Evolutionary conservation across 2,329 filamentous ascomycete species (phyloP), one percentile per base, ranked within the genome.

Genomic region (Geosmithia morbida): DNA sequence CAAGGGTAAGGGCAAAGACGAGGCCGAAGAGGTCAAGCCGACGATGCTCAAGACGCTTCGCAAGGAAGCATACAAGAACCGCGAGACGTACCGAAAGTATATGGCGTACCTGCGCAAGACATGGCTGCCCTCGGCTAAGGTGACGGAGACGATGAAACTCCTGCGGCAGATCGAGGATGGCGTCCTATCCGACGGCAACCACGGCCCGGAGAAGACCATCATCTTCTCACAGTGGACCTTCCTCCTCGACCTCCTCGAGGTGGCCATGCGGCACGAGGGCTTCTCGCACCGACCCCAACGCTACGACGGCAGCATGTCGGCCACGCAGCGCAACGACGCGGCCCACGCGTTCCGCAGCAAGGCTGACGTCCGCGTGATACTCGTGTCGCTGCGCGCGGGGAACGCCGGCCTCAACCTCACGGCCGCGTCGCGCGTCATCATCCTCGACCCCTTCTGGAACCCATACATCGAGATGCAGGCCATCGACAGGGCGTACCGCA

Each of bases 371-470:
- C 82, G 77, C 1, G 77, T 95, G 53, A 75, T 96, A 69, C 80
- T 95, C 1, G 87, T 88, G 1, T 89, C 84, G 55, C 69, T 95
- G 42, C 77, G 79, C 13, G 88, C 92, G 2, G 90, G 86, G 61
- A 85, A 83, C 49, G 81, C 88, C 0, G 89, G 89, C 1, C 74
- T 96, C 43, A 96, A 96, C 57, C 72, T 96, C 19, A 86, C 84
- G 40, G 78, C 80, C 17, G 89, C 88, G 0, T 87, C 81, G 1
- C 83, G 87, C 52, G 86, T 95, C 54, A 87, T 96, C 61, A 85
- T 95, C 52, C 79, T 94, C 58, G 88, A 95, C 59, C 88, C 88
- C 0, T 94, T 94, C 66, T 95, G 87, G 87, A 96, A 95, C 52
- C 89, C 88, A 0, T 94, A 84, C 59, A 84, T 94, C 45, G 89